These are phyloP conservation scores for Botryococcus braunii DNA, from an alignment of 163 green algal species.

Conservation along the genomic window DNA sequence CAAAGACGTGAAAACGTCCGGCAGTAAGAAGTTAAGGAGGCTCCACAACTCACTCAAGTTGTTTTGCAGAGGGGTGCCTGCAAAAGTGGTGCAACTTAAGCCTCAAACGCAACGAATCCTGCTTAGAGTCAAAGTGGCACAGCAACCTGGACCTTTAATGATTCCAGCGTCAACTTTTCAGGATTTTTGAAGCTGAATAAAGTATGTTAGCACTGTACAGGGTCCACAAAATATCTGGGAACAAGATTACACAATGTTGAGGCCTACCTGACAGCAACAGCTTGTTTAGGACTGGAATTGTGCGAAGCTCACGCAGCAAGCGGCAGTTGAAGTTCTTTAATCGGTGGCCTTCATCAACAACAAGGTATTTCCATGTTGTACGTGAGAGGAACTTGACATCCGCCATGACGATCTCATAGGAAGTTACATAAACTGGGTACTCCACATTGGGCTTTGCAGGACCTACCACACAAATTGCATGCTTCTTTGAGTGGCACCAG, in stretches of 20 bases:
- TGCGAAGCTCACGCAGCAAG: conserved; percentile 65
- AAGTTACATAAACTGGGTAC: conserved; percentile 92
- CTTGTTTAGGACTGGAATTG: conserved; percentile 72
- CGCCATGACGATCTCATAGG: conserved; percentile 91
- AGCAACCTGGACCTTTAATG: too few relatives aligned
- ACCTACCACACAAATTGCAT: too few relatives aligned
- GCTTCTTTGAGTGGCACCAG: too few relatives aligned
- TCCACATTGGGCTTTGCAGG: conserved; percentile 16
- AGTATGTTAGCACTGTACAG: too few relatives aligned
- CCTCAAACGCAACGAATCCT: too few relatives aligned
- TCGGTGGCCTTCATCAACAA: conserved; percentile 86
- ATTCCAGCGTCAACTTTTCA: too few relatives aligned
- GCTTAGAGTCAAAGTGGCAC: too few relatives aligned
- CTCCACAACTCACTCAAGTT: conserved; percentile 94
- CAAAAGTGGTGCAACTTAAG: too few relatives aligned
- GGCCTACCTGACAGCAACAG: conserved; percentile 84
- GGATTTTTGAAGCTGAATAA: too few relatives aligned
- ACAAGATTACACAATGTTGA: too few relatives aligned
- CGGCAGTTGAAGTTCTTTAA: conserved; percentile 86
- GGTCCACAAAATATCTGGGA: too few relatives aligned
- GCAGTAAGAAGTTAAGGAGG: conserved; percentile 95
- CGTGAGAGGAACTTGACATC: conserved; percentile 75
- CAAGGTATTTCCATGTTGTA: conserved; percentile 76
- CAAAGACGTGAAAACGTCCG: conserved; percentile 79
- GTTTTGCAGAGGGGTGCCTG: conserved; percentile 96